phyloP scores from a whole-genome alignment of 176 grass and related monocot species.

The Zea luxurians region DNA sequence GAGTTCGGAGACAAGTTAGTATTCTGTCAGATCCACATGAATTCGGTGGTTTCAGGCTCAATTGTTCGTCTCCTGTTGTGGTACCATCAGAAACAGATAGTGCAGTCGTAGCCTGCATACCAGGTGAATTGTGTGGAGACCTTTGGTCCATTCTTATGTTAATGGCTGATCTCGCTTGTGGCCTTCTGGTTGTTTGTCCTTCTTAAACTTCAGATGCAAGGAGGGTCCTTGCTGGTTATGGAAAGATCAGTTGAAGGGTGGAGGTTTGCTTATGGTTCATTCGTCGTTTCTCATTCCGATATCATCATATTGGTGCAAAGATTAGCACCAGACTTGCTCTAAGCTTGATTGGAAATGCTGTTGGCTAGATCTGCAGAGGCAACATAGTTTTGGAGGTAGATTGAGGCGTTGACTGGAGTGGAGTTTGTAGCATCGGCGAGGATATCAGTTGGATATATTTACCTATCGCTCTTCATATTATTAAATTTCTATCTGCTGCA shows the following conservation, averaged over 20 bases:
- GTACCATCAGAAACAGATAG: neutral
- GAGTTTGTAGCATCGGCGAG: neutral
- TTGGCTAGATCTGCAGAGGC: neutral
- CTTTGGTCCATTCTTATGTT: neutral
- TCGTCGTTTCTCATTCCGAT: neutral
- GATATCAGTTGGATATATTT: constrained; percentile 1
- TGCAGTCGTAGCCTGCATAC: neutral
- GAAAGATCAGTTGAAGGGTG: neutral
- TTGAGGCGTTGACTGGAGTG: neutral
- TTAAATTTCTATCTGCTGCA: neutral
- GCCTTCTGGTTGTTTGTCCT: neutral
- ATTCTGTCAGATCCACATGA: neutral
- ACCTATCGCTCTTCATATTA: neutral
- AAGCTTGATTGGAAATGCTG: too few species aligned
- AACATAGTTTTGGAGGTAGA: neutral
- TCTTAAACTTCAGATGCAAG: neutral
- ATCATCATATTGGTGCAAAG: neutral
- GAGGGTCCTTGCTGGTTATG: neutral
- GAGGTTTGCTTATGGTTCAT: constrained; percentile 24
- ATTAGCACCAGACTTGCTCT: neutral
- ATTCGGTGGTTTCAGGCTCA: too few species aligned
- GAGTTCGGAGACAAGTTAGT: constrained; percentile 33
- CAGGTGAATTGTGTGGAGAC: neutral
- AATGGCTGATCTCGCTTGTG: constrained; percentile 12
- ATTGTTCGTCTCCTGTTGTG: too few species aligned